Evolutionary conservation across 176 grass and related monocot genomes (phyloP), one percentile per base, ranked within the genome.

Genomic region (Chloris gayana): DNA sequence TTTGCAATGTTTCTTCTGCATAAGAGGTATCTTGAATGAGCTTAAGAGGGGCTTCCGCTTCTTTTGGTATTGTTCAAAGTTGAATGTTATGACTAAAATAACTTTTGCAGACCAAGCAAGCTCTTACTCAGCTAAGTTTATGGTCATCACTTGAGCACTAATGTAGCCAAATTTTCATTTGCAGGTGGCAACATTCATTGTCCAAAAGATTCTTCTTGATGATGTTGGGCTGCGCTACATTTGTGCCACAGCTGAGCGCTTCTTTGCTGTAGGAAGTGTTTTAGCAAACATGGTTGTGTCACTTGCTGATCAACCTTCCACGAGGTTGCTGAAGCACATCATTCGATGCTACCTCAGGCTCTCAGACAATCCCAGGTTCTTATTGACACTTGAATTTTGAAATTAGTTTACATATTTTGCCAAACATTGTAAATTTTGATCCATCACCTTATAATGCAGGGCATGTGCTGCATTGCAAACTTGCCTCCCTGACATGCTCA

Each of bases 131-230:
- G 11, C 68, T 57, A 72, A n/a, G 27, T 46, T 57, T 25, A 12
- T 71, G 44, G 26, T 15, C 6, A 2, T 42, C 53, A 45, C 18
- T 74, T 21, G 14, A 4, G 0, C 42, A 34, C 27, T 86, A 73
- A 84, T 49, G 72, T 80, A 76, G 29, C 67, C 3, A 54, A 65
- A 35, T 61, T 50, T 54, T 44, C 27, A 33, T 66, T 67, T 80
- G 58, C 79, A 99, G 96, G 96, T 99, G 39, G 96, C 96, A n/a
- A 99, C 96, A 58, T 99, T 99, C 76, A 99, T 99, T 74, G 96
- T 99, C 26, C 96, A 99, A 80, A 95, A 99, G 80, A 99, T 99
- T 85, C 86, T 95, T 26, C 85, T 99, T 49, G 96, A 99, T 84
- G 96, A 99, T 70, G 88, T 99, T 79, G 96, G 96, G 35, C 79